Base-by-base conservation (phyloP, 139 green algal genomes). In the Volvox africanus region DNA sequence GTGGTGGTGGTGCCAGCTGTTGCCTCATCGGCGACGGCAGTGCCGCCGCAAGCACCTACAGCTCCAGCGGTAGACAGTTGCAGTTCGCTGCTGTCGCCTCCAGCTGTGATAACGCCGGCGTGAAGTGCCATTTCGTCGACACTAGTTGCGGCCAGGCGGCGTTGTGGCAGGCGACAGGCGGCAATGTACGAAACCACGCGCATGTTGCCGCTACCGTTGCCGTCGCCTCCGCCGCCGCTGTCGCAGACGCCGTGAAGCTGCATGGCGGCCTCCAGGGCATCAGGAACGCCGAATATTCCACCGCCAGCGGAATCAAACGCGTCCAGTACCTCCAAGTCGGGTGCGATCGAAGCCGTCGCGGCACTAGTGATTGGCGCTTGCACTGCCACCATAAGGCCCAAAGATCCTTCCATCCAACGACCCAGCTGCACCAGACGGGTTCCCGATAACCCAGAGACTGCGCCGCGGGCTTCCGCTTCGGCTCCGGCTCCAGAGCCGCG, bases 231-330 rank as follows among this genome's bases (percentile, higher is more conserved):
- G 12, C 21, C 17, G 35, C 69, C 37, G 68, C 69, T 65, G 9
- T 55, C 44, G 69, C 24, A 36, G 24, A 75, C 50, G 19, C 44
- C 86, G 30, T 83, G 86, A 18, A 90, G 86, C 86, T 90, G 86
- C 71, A 90, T 67, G 0, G 73, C 50, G 14, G 73, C 73, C 69
- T 90, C 86, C 30, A 90, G 86, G 0, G 73, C n/a, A 55, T 55
- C 36, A 5, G 86, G 86, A 32, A 35, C 20, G 30, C 86, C 86
- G 21, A 84, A 76, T 17, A 90, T 0, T 73, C 86, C 85, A 18
- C 85, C 85, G 16, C 36, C 85, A 35, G 35, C 55, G 0, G 50
- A 12, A 16, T 83, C 85, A 21, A 32, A 22, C 33, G 24, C 33
- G 62, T 35, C 62, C 11, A 44, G 50, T 17, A 18, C 2, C 71